phyloP scores from a whole-genome alignment of 2,329 filamentous ascomycete genomes.

The Hirsutella thompsonii region DNA sequence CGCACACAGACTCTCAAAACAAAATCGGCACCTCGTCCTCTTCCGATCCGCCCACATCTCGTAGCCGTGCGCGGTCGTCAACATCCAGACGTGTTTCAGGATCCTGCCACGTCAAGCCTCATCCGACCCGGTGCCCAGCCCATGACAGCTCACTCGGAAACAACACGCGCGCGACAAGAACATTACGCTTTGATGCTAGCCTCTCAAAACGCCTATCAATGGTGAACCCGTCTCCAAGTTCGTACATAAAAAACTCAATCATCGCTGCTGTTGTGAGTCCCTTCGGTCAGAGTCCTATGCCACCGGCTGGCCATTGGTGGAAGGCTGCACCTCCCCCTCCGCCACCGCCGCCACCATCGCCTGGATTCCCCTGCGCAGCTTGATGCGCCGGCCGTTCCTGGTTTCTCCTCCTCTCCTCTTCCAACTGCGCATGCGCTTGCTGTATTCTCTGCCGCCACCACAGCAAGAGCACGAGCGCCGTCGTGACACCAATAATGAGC shows the following conservation, averaged over 20 bases:
- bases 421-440: slow-evolving; percentile 31
- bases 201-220: slow-evolving; percentile 9
- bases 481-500: slow-evolving; percentile 66
- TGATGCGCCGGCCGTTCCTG: slow-evolving; percentile 16
- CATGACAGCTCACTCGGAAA: no score
- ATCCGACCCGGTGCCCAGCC: no score
- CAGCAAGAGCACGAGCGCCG: slow-evolving; percentile 61
- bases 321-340: slow-evolving; percentile 12
- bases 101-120: no score
- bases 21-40: no score
- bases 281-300: slow-evolving; percentile 17
- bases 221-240: slow-evolving; percentile 4
- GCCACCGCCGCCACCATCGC: not conserved
- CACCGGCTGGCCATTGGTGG: slow-evolving; percentile 22
- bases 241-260: not conserved
- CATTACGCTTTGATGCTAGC: slow-evolving; percentile 5
- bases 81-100: no score
- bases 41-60: no score
- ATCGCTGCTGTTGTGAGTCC: not conserved
- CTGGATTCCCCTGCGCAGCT: slow-evolving; percentile 9
- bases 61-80: no score
- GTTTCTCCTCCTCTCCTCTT: slow-evolving; percentile 18
- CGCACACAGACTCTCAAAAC: no score
- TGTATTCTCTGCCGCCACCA: slow-evolving; percentile 69
- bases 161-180: not conserved